phyloP scores from a whole-genome alignment of 768 basidiomycete species.

The Mycena haematopus region DNA sequence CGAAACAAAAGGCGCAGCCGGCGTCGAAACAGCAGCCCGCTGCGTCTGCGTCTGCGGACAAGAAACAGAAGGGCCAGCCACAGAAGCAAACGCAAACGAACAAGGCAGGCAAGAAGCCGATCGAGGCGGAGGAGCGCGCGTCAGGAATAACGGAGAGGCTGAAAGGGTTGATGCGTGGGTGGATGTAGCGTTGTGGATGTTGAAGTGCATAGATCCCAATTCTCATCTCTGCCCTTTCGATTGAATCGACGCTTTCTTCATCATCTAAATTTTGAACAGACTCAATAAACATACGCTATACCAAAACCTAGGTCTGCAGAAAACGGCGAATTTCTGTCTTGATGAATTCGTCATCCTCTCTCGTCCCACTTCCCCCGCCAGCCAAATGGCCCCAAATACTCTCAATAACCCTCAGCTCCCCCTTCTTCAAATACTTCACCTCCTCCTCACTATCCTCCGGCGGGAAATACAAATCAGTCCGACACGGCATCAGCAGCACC shows the following conservation, averaged over 20 bases:
- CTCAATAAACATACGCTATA: too few relatives aligned
- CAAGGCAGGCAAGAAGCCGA: not conserved
- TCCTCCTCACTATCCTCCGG: slow-evolving; percentile 27
- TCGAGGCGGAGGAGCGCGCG: slow-evolving; percentile 19
- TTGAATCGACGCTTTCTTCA: too few relatives aligned
- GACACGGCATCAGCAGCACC: slow-evolving; percentile 25
- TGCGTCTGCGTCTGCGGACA: not conserved
- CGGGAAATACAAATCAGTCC: slow-evolving; percentile 26
- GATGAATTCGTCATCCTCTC: slow-evolving; percentile 25
- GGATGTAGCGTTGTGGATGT: slow-evolving; percentile 6
- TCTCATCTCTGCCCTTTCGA: too few relatives aligned
- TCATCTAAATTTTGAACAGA: too few relatives aligned
- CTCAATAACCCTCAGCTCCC: slow-evolving; percentile 25
- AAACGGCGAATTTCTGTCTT: slow-evolving; percentile 17
- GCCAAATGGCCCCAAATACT: slow-evolving; percentile 30
- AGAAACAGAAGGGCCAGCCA: not conserved
- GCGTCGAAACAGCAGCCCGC: not conserved
- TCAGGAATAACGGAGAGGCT: slow-evolving; percentile 8
- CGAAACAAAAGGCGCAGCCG: not conserved
- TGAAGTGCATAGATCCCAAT: not conserved
- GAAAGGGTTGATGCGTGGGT: slow-evolving; percentile 13
- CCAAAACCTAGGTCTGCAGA: not conserved
- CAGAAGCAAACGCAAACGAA: not conserved
- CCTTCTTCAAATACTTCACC: slow-evolving; percentile 23
- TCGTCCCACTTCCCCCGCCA: slow-evolving; percentile 24